phyloP scores from a whole-genome alignment of 352 stramenopile species.

The Phytophthora melonis region DNA sequence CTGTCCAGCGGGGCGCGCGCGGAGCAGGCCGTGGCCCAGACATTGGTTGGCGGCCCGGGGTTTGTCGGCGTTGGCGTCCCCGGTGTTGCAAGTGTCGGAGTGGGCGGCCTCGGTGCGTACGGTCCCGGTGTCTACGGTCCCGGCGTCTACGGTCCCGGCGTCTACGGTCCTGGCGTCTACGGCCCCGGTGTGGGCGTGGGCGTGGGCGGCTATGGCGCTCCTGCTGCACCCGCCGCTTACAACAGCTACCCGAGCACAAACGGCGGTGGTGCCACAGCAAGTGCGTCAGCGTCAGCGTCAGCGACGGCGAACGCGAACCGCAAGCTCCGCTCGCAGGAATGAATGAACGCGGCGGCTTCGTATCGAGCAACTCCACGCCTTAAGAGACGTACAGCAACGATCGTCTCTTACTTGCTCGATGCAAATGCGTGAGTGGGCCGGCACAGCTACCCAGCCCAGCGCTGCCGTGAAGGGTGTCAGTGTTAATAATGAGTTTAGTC shows the following conservation, averaged over 20 bases:
- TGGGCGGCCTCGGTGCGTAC: not conserved
- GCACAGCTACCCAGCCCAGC: no score
- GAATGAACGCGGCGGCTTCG: no score
- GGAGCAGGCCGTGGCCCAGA: conserved; percentile 4
- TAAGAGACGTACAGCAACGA: no score
- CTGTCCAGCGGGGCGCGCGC: conserved; percentile 4
- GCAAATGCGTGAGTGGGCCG: no score
- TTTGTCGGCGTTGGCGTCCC: conserved; percentile 10
- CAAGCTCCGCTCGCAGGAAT: no score
- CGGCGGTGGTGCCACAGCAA: not conserved
- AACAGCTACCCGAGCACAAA: not conserved
- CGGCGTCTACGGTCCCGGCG: no score
- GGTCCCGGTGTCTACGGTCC: not conserved
- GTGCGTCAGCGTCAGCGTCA: no score
- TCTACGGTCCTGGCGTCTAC: no score
- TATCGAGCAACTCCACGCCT: no score
- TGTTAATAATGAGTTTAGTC: not conserved
- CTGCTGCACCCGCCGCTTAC: not conserved
- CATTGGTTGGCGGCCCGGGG: not conserved
- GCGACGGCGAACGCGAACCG: not conserved
- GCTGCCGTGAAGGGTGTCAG: not conserved
- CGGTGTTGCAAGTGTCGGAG: not conserved
- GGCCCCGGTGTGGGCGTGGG: no score
- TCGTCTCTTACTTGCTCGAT: no score
- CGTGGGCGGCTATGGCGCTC: no score